Evolutionary conservation across 495 filamentous ascomycete species (phyloP), one percentile per base, ranked within the genome.

Genomic region (Lichina pygmaea): DNA sequence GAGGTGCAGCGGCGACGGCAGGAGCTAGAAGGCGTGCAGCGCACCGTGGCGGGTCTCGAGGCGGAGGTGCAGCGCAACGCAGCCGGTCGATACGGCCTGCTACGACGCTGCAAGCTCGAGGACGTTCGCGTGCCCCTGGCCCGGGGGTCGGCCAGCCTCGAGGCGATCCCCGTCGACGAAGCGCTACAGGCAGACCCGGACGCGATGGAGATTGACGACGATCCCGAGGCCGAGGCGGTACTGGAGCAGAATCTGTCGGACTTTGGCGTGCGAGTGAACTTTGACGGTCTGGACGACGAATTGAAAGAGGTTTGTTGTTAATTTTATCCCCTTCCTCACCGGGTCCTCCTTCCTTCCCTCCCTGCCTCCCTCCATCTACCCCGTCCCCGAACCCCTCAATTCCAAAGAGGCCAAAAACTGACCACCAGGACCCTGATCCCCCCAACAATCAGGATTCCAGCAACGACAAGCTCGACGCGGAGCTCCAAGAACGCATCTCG

Each of bases 221-320:
- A 73, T 46, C 57, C 61, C 32, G 62, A 51, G 11, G 53, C 51
- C 34, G 53, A 57, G 32, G 57, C 53, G 15, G 44, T 58, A 11
- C 61, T 62, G 44, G 51, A 55, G 6, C 62, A 67, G 24, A 64
- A 66, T 3, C 70, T 78, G 12, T 73, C 86, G 52, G 82, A 93
- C 57, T 89, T 93, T 55, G 91, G 91, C 44, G 93, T 99, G 48
- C 78, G 89, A 49, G 66, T 91, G 45, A 75, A 93, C 58, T 99
- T 91, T 61, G 74, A 81, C 44, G 71, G 73, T 43, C 70, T 99
- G 4, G 81, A 84, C 49, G 81, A 86, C 24, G 82, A 91, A 13
- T 65, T 93, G 10, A 81, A 79, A 59, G 72, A 78, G 54, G 81
- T 81, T 61, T 55, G 73, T 60, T 32, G 42, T 42, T 24, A n/a